Conservation (phyloP, 2,329 filamentous ascomycete genomes). For the Colletotrichum somersetense region DNA sequence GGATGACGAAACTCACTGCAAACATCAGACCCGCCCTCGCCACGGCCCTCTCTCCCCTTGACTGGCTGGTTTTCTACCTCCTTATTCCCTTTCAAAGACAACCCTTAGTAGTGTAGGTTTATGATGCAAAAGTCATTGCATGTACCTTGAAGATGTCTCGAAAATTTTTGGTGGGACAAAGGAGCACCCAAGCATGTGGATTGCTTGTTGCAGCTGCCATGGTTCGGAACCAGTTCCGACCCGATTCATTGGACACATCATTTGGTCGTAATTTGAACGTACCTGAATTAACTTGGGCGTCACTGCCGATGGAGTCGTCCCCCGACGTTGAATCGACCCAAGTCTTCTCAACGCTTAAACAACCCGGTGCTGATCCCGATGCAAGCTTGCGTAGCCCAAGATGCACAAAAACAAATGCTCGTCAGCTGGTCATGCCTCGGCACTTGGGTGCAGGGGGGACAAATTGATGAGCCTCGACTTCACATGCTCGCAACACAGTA, state of each 20-base stretch:
- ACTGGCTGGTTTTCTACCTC: not conserved
- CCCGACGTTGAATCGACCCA: conserved; percentile 4
- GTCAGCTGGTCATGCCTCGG: not conserved
- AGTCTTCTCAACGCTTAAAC: conserved; percentile 10
- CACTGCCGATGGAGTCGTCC: not conserved
- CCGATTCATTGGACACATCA: not conserved
- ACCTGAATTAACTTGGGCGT: not conserved
- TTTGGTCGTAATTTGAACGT: not conserved
- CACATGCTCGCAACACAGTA: not conserved
- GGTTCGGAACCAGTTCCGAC: conserved; percentile 5
- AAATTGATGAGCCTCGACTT: conserved; percentile 5
- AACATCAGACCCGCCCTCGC: not conserved
- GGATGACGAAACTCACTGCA: conserved; percentile 9
- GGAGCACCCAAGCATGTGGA: not conserved
- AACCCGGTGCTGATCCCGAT: not conserved
- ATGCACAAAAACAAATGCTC: not conserved
- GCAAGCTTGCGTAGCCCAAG: not conserved
- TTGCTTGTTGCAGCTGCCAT: not conserved
- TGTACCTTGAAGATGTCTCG: conserved; percentile 2
- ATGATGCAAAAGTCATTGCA: not conserved
- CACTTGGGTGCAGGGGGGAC: not conserved
- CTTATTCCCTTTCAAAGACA: not conserved
- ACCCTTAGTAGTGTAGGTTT: not conserved
- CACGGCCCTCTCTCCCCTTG: not conserved
- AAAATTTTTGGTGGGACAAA: not conserved